phyloP scores from a whole-genome alignment of 208 protist genomes.

The Acanthamoeba triangularis region DNA sequence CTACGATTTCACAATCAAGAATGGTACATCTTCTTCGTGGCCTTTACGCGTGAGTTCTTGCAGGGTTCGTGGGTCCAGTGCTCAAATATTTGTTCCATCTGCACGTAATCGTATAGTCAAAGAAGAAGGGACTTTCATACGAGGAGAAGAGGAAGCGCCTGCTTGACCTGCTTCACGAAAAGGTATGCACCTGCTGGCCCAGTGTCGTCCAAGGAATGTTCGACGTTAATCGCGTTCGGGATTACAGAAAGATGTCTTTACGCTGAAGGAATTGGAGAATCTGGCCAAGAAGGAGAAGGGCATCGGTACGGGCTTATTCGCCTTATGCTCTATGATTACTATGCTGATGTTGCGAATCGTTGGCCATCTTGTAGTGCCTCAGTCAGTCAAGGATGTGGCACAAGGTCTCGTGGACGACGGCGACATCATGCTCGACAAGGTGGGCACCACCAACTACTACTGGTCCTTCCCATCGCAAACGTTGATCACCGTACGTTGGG shows the following conservation, averaged over 20 bases:
- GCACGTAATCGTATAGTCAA: background rate
- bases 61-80: too few relatives aligned
- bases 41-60: too few relatives aligned
- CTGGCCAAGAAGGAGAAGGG: constrained; percentile 61
- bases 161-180: constrained; percentile 58
- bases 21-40: too few relatives aligned
- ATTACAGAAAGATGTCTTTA: constrained; percentile 1
- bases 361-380: background rate
- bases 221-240: background rate
- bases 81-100: too few relatives aligned
- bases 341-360: background rate
- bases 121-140: constrained; percentile 68
- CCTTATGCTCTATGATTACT: background rate
- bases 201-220: background rate
- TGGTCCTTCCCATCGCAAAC: constrained; percentile 72
- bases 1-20: too few relatives aligned
- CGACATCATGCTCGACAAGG: constrained; percentile 61
- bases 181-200: background rate
- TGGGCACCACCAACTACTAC: constrained; percentile 77
- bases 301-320: background rate
- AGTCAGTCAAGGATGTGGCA: constrained; percentile 72
- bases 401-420: constrained; percentile 58
- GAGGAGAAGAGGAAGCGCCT: constrained; percentile 75
- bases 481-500: constrained; percentile 13
- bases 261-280: constrained; percentile 40